phyloP scores from a whole-genome alignment of 2,329 filamentous ascomycete species.

The Epichloe brachyelytri region DNA sequence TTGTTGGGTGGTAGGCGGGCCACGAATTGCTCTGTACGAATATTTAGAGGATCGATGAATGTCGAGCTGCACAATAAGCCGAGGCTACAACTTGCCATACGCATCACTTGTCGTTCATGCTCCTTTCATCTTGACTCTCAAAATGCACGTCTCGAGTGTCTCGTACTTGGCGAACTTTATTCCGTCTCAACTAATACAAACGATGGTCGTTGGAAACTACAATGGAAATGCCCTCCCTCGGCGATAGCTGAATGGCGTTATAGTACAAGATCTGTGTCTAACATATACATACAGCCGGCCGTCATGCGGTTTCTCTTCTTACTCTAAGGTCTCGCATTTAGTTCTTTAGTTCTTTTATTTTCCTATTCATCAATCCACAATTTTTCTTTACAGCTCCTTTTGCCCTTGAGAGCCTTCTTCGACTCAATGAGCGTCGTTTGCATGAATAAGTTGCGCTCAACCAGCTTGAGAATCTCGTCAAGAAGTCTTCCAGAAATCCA shows the following conservation, averaged over 20 bases:
- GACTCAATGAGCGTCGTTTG: slow-evolving; percentile 30
- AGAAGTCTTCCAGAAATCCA: slow-evolving; percentile 44
- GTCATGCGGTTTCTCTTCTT: background rate
- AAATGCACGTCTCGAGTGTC: background rate
- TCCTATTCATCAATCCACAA: slow-evolving; percentile 7
- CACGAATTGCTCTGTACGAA: slow-evolving; percentile 6
- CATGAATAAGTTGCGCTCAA: slow-evolving; percentile 57
- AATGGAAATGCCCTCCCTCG: background rate
- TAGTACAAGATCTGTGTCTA: slow-evolving; percentile 20
- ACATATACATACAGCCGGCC: slow-evolving; percentile 13
- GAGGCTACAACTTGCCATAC: background rate
- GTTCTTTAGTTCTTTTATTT: slow-evolving; percentile 8
- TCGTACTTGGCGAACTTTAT: background rate
- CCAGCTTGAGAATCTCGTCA: slow-evolving; percentile 69
- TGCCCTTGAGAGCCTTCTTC: slow-evolving; percentile 28
- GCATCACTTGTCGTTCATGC: background rate
- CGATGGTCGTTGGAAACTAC: background rate
- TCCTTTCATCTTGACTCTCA: background rate
- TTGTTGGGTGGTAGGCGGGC: background rate
- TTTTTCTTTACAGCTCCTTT: slow-evolving; percentile 38
- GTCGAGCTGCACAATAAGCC: slow-evolving; percentile 1
- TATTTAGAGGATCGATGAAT: slow-evolving; percentile 9
- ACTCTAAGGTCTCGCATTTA: background rate
- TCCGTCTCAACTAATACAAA: background rate
- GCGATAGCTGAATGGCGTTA: slow-evolving; percentile 3